Base-by-base conservation (phyloP, 345 rosid species). In the Eucalyptus regnans region DNA sequence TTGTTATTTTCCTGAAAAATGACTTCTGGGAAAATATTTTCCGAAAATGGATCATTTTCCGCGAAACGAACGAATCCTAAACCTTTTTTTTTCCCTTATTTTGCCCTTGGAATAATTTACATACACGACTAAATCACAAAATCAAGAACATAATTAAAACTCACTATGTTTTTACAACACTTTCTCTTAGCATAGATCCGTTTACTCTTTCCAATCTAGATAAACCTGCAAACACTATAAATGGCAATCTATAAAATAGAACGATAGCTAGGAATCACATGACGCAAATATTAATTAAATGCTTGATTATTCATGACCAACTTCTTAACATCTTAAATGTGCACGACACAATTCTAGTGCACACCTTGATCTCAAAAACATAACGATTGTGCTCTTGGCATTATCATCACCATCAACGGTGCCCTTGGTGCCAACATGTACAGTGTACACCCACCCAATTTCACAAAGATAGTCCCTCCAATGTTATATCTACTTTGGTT, bases 381-480 rank as follows among this genome's bases (percentile, higher is more conserved):
- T 12, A 60, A 11, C 0, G 6, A 5, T 27, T 12, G 15, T 25
- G 66, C 29, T 5, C n/a, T 60, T 4, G 1, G 66, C 31, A 27
- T 27, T 27, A 12, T 60, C 66, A 60, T 60, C 3, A 0, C 2
- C 16, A 25, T 25, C 31, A 60, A 60, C 0, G 8, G 66, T 27
- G 62, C 62, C 62, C 6, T 22, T 23, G 62, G 62, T 23, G 27
- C 62, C 29, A 56, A 22, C 27, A 22, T 23, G 0, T 56, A 56
- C 12, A 23, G 8, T 23, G 0, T 56, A 56, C 12, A 23, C 6
- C 29, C 29, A 23, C 29, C 29, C 62, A 23, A 56, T 23, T 23
- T 56, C 62, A 0, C 6, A 22, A 56, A 56, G 62, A 56, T 31
- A 7, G 79, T 31, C 11, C 41, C 79, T 66, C 41, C 4, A 9